Evolutionary conservation across 2,329 filamentous ascomycete species (phyloP).

Genomic region (Thielaviopsis euricoi): DNA sequence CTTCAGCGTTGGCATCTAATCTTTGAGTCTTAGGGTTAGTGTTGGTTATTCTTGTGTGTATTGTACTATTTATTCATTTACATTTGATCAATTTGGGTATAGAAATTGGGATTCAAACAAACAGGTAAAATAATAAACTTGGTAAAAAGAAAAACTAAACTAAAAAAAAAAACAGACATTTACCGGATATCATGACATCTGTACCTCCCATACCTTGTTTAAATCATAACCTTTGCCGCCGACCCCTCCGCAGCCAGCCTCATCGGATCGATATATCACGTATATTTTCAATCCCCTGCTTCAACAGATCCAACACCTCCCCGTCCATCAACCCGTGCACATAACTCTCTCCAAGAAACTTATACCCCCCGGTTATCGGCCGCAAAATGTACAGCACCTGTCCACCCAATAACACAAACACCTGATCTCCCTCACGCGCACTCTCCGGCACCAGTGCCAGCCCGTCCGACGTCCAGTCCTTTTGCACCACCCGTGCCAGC

Average conservation of each 20-base stretch:
- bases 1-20: constrained; percentile 32
- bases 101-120: neutral
- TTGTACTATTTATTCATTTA: neutral
- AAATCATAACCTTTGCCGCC: neutral
- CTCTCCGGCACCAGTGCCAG: constrained; percentile 12
- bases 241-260: neutral
- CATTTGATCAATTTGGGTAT: neutral
- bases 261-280: constrained; percentile 11
- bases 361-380: constrained; percentile 12
- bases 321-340: constrained; percentile 17
- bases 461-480: constrained; percentile 12
- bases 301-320: constrained; percentile 13
- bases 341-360: constrained; percentile 16
- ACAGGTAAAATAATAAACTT: neutral
- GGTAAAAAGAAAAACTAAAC: neutral
- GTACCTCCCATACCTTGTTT: neutral
- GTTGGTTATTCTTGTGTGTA: neutral
- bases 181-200: neutral
- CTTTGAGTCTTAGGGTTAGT: neutral
- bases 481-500: constrained; percentile 12
- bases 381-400: constrained; percentile 14
- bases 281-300: constrained; percentile 10
- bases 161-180: neutral
- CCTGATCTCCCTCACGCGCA: constrained; percentile 13
- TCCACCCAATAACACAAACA: constrained; percentile 14